Evolutionary conservation across 352 stramenopile species (phyloP).

Genomic region (Globisporangium megalacanthum): DNA sequence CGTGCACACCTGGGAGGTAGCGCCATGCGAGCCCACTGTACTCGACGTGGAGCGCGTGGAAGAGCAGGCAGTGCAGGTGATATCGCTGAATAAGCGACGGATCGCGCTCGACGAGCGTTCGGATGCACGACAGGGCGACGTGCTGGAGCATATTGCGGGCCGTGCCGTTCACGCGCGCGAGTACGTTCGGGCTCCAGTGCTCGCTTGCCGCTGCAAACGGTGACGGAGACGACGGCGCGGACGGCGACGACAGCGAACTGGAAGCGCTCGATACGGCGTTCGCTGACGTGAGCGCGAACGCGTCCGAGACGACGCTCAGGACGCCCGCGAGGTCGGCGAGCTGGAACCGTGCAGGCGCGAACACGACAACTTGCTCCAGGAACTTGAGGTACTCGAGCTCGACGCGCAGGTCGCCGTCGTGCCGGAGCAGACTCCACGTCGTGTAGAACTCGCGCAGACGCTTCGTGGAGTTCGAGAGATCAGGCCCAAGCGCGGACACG

Average conservation of each 20-base stretch:
- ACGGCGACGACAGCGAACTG: slow-evolving; percentile 9
- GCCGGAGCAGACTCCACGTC: slow-evolving; percentile 64
- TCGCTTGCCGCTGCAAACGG: slow-evolving; percentile 20
- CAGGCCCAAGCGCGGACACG: slow-evolving; percentile 54
- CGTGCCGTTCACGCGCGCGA: slow-evolving; percentile 47
- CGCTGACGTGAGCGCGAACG: slow-evolving; percentile 12
- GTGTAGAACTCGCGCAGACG: slow-evolving; percentile 63
- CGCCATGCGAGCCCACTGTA: slow-evolving; percentile 53
- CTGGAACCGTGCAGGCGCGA: slow-evolving; percentile 60
- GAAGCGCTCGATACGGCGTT: not conserved
- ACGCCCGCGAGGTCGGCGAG: slow-evolving; percentile 51
- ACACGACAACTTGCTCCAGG: slow-evolving; percentile 79
- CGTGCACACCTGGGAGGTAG: slow-evolving; percentile 58
- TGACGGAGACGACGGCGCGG: slow-evolving; percentile 7
- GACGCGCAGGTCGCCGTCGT: slow-evolving; percentile 59
- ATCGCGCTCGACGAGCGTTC: slow-evolving; percentile 74
- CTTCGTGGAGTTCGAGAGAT: slow-evolving; percentile 34
- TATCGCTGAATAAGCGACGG: slow-evolving; percentile 52
- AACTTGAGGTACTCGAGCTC: slow-evolving; percentile 80
- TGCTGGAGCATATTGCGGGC: slow-evolving; percentile 65
- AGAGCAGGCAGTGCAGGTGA: slow-evolving; percentile 64
- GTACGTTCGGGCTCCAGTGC: slow-evolving; percentile 25
- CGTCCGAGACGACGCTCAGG: slow-evolving; percentile 50
- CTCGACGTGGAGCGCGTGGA: slow-evolving; percentile 72
- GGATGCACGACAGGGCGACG: slow-evolving; percentile 66